Conservation (phyloP, 2,329 filamentous ascomycete genomes). For the Monosporascus ibericus region DNA sequence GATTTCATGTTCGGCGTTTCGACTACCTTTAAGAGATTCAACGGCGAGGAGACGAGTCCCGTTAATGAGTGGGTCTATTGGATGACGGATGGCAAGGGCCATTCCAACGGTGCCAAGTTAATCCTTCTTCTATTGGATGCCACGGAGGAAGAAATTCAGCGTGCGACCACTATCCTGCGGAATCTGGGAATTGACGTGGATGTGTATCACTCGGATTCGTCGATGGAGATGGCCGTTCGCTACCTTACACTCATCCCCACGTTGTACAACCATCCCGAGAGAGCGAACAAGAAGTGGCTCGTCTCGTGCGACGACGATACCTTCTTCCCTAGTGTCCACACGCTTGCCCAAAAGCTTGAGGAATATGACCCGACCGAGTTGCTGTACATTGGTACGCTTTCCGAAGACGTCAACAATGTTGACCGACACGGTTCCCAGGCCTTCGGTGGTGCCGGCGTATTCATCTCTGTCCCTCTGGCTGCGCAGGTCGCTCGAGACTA, state of each 20-base stretch:
- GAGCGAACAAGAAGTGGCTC: conserved; percentile 49
- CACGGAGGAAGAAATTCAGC: conserved; percentile 42
- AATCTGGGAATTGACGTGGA: conserved; percentile 50
- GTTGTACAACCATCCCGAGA: conserved; percentile 45
- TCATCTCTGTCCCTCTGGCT: conserved; percentile 48
- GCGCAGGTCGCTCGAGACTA: conserved; percentile 39
- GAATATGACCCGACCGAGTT: conserved; percentile 44
- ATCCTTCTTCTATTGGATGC: conserved; percentile 49
- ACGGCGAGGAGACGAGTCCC: conserved; percentile 42
- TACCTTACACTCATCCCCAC: conserved; percentile 50
- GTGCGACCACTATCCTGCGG: conserved; percentile 40
- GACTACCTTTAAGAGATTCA: conserved; percentile 50
- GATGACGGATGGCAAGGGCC: conserved; percentile 50
- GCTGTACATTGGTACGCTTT: conserved; percentile 56
- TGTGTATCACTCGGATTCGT: conserved; percentile 47
- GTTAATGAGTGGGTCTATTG: conserved; percentile 56
- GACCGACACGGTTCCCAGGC: conserved; percentile 57
- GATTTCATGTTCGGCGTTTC: conserved; percentile 56
- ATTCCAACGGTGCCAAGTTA: conserved; percentile 51
- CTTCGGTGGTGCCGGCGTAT: conserved; percentile 58
- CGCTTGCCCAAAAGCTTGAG: conserved; percentile 43
- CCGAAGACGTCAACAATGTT: conserved; percentile 55
- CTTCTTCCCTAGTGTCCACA: conserved; percentile 56
- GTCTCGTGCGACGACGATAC: conserved; percentile 61
- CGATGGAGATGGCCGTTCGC: conserved; percentile 51